Evolutionary conservation across 1,139 yeast species (phyloP).

Genomic region (Debaryomyces nepalensis): DNA sequence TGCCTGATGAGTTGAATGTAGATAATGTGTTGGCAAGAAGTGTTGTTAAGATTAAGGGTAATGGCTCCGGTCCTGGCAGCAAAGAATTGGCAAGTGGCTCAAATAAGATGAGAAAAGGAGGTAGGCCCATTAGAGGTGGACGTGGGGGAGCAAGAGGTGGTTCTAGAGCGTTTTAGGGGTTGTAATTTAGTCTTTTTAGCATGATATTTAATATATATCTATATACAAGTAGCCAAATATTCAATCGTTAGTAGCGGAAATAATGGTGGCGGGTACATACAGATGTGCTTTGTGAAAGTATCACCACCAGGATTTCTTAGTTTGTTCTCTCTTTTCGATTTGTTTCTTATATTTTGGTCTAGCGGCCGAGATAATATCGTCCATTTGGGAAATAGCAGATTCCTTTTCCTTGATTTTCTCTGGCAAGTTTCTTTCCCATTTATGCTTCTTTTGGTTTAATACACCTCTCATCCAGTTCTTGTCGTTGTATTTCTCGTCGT

Average conservation of each 20-base stretch:
- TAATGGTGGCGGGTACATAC: neutral
- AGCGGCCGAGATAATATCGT: slow-evolving; percentile 65
- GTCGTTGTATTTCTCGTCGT: slow-evolving; percentile 72
- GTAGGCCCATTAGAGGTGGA: slow-evolving; percentile 20
- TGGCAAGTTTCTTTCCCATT: slow-evolving; percentile 74
- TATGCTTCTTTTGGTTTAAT: slow-evolving; percentile 75
- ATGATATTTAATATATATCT: slow-evolving; percentile 7
- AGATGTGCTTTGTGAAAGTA: neutral
- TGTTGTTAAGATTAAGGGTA: slow-evolving; percentile 41
- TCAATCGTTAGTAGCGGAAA: neutral
- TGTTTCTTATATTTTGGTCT: slow-evolving; percentile 67
- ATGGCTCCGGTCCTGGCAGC: slow-evolving; percentile 47
- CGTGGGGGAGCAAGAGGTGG: slow-evolving; percentile 25
- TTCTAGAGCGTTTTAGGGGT: slow-evolving; percentile 25
- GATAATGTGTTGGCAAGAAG: slow-evolving; percentile 68
- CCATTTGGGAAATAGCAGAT: slow-evolving; percentile 75
- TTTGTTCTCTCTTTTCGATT: slow-evolving; percentile 54
- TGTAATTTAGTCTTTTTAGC: slow-evolving; percentile 8
- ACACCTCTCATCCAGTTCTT: slow-evolving; percentile 82
- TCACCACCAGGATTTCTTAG: slow-evolving; percentile 53
- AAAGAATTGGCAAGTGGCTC: slow-evolving; percentile 16
- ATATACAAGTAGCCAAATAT: slow-evolving; percentile 6
- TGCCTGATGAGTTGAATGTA: slow-evolving; percentile 87
- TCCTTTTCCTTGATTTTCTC: slow-evolving; percentile 63
- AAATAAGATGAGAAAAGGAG: slow-evolving; percentile 14